Conservation (phyloP, 108 stramenopile genomes). For the Parietichytrium sp. region DNA sequence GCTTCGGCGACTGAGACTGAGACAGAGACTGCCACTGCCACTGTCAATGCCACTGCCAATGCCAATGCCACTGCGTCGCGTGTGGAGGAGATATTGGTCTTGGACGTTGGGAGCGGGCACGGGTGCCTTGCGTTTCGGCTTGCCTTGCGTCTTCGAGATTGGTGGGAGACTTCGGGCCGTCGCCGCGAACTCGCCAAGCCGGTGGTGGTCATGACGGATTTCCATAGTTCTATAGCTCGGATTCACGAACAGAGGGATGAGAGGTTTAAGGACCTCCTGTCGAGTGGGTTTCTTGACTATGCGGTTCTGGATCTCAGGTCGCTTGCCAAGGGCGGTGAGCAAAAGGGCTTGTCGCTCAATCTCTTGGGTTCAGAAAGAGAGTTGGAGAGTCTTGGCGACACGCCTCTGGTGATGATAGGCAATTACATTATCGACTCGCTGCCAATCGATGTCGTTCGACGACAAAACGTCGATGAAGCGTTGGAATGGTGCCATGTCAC, state of each 20-base stretch:
- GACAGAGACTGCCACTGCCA: background rate
- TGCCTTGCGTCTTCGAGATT: background rate
- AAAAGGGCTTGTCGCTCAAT: background rate
- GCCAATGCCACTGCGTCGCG: too few species aligned
- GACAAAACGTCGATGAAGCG: background rate
- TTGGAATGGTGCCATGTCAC: background rate
- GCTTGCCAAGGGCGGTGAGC: background rate
- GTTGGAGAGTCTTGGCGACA: background rate
- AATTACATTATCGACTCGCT: slow-evolving; percentile 32
- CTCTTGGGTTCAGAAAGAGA: background rate
- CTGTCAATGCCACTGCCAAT: too few species aligned
- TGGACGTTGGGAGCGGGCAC: background rate
- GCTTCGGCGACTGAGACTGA: background rate
- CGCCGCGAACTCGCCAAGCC: background rate
- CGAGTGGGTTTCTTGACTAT: background rate
- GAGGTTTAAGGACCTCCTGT: background rate
- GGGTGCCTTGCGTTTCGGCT: background rate
- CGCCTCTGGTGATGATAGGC: background rate
- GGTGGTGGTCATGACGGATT: slow-evolving; percentile 7
- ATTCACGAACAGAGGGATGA: background rate
- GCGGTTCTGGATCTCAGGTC: background rate
- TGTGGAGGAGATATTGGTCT: too few species aligned
- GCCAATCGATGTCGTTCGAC: background rate
- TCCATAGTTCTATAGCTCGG: background rate
- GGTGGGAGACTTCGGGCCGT: background rate